These are phyloP conservation scores for Thecaphora thlaspeos DNA, from an alignment of 1,284 basidiomycete genomes.

Conservation along the genomic window DNA sequence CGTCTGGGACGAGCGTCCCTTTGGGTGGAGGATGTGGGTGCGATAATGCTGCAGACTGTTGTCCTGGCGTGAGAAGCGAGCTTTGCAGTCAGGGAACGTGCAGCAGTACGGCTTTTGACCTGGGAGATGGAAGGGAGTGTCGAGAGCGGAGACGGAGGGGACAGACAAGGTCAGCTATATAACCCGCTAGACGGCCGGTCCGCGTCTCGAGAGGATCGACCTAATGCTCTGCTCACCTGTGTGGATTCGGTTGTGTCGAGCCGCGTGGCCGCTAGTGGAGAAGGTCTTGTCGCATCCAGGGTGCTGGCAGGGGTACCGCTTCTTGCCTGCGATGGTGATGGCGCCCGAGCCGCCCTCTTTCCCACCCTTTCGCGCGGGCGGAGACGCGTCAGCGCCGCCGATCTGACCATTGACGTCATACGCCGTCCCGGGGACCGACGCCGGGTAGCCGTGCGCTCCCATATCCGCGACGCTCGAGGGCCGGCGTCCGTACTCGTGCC, in stretches of 20 bases:
- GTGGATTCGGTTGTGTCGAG: slow-evolving; percentile 74
- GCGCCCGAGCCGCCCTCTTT: slow-evolving; percentile 31
- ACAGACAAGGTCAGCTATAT: too few species aligned
- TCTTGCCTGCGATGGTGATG: slow-evolving; percentile 56
- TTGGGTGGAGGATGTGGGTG: slow-evolving; percentile 52
- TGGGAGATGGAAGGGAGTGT: neutral
- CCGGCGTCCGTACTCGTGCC: slow-evolving; percentile 22
- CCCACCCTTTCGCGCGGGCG: neutral
- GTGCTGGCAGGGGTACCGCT: slow-evolving; percentile 64
- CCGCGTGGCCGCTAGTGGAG: slow-evolving; percentile 78
- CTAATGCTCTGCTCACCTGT: slow-evolving; percentile 67
- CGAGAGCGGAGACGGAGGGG: too few species aligned
- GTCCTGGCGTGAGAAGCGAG: slow-evolving; percentile 56
- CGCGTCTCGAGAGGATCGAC: too few species aligned
- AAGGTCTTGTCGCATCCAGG: slow-evolving; percentile 70
- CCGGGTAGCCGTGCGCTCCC: neutral
- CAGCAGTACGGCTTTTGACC: slow-evolving; percentile 54
- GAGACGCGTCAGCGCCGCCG: neutral
- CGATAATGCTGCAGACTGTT: slow-evolving; percentile 57
- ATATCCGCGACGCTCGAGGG: neutral
- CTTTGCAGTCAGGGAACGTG: slow-evolving; percentile 56
- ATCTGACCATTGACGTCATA: neutral
- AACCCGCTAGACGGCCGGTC: too few species aligned
- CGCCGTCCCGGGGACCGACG: neutral
- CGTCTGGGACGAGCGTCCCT: slow-evolving; percentile 35